Evolutionary conservation across 1,284 basidiomycete genomes (phyloP), one percentile per base, ranked within the genome.

Genomic region (Fomitiporia mediterranea): DNA sequence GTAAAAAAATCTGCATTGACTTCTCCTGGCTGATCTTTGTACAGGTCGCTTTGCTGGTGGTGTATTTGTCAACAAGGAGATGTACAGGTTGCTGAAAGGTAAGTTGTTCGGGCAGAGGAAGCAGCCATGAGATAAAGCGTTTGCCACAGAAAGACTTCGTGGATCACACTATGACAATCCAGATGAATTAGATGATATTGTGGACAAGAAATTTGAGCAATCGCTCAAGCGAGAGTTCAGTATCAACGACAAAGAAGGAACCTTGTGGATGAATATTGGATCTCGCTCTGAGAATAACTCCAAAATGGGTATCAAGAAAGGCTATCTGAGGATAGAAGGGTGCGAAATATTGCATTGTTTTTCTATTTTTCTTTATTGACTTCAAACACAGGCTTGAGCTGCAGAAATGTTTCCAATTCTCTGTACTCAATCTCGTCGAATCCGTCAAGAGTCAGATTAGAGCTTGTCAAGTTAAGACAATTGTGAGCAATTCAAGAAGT

Each of bases 171-270:
- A 89, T 61, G 84, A 84, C 51, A 77, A 80, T 4, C 67, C 78
- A 0, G 86, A 86, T 63, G 73, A 82, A 3, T 69, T 89, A 9
- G 86, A 89, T 51, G 86, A 89, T 61, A 75, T 79, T 2, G 39
- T 57, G 57, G 82, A 86, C 2, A 82, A 82, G 60, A 76, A 80
- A 13, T 89, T 89, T 65, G 87, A 90, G 57, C 85, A 88, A 68
- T 88, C 84, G 0, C 89, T 86, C 3, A 89, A 90, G 66, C 78
- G 86, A 37, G 69, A 87, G 0, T 89, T 90, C 68, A n/a, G n/a
- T n/a, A n/a, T n/a, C n/a, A 78, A 84, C 2, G 82, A 86, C 56
- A 74, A 74, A 61, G 78, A 76, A 43, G 82, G 85, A 15, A 62
- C 78, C 25, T 84, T 86, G 64, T 89, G 84, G 64, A 78, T 89